Percentiles rank a stretch among this genome's conserved stretches.
These are phyloP conservation scores for Neocatenulostroma microsporum DNA, from an alignment of 2,329 filamentous ascomycete species.

Conservation along the genomic window DNA sequence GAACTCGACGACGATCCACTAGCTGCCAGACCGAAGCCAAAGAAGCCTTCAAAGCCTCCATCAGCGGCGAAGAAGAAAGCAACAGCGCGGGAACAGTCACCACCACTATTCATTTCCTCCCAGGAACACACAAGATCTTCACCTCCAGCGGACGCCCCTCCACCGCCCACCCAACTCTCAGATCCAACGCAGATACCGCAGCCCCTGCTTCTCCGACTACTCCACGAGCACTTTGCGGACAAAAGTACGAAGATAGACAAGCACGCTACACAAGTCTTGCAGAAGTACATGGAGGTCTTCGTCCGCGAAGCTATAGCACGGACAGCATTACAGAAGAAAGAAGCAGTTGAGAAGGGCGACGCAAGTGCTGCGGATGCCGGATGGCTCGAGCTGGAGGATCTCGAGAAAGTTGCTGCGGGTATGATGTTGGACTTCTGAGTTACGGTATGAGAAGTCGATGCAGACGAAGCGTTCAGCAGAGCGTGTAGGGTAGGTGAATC, in stretches of 20 bases:
- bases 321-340: slow-evolving; percentile 60
- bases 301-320: slow-evolving; percentile 80
- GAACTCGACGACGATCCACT: slow-evolving; percentile 20
- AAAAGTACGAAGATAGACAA: slow-evolving; percentile 65
- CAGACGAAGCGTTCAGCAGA: too few species aligned
- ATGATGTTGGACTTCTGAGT: slow-evolving; percentile 78
- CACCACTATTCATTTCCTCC: too few species aligned
- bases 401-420: slow-evolving; percentile 81
- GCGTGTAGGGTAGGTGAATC: too few species aligned
- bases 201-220: slow-evolving; percentile 64
- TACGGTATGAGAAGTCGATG: too few species aligned
- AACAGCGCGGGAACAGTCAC: too few species aligned
- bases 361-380: slow-evolving; percentile 15
- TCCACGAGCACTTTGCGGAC: slow-evolving; percentile 70
- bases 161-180: slow-evolving; percentile 16
- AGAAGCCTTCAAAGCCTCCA: neutral
- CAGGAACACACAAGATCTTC: too few species aligned
- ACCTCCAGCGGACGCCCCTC: slow-evolving; percentile 6
- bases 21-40: slow-evolving; percentile 10
- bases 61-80: too few species aligned
- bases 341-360: slow-evolving; percentile 26
- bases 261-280: slow-evolving; percentile 68
- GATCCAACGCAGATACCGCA: slow-evolving; percentile 52
- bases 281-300: slow-evolving; percentile 85
- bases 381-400: slow-evolving; percentile 66